A percentile compares a stretch with the other conserved stretches of the same genome.
Conservation (phyloP, 805 yeast genomes). For the Ogataea nitratoaversa region DNA sequence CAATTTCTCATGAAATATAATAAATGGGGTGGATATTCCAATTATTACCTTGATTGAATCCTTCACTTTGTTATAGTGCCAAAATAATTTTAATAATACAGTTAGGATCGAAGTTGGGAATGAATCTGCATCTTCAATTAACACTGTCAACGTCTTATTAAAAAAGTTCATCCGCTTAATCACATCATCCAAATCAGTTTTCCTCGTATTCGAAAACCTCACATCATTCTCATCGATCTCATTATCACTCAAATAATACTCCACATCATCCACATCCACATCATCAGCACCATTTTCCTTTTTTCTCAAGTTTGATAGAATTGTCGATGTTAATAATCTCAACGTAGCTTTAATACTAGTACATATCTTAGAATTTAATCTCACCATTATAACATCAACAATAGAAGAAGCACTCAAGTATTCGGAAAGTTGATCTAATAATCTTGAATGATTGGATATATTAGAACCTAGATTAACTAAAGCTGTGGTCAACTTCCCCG, state of each 20-base stretch:
- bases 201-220: slow-evolving; percentile 1
- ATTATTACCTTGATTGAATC: slow-evolving; percentile 23
- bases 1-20: slow-evolving; percentile 32
- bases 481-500: slow-evolving; percentile 30
- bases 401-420: slow-evolving; percentile 10
- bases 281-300: slow-evolving; percentile 5
- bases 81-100: slow-evolving; percentile 21
- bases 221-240: slow-evolving; percentile 13
- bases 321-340: slow-evolving; percentile 30
- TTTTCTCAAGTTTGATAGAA: slow-evolving; percentile 6
- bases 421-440: slow-evolving; percentile 26
- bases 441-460: slow-evolving; percentile 36
- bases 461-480: slow-evolving; percentile 40
- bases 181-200: slow-evolving; percentile 24
- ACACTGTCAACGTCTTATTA: slow-evolving; percentile 18
- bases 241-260: too few species aligned
- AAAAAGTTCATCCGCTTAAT: slow-evolving; percentile 13
- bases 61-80: slow-evolving; percentile 17
- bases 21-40: slow-evolving; percentile 33
- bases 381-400: slow-evolving; percentile 21
- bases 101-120: slow-evolving; percentile 24
- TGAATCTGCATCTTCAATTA: slow-evolving; percentile 35
- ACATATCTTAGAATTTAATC: slow-evolving; percentile 35
- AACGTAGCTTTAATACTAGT: slow-evolving; percentile 34
- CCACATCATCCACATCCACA: slow-evolving; percentile 6